Evolutionary conservation across 441 rosid genomes (phyloP).

Genomic region (Flueggea neowawraea): DNA sequence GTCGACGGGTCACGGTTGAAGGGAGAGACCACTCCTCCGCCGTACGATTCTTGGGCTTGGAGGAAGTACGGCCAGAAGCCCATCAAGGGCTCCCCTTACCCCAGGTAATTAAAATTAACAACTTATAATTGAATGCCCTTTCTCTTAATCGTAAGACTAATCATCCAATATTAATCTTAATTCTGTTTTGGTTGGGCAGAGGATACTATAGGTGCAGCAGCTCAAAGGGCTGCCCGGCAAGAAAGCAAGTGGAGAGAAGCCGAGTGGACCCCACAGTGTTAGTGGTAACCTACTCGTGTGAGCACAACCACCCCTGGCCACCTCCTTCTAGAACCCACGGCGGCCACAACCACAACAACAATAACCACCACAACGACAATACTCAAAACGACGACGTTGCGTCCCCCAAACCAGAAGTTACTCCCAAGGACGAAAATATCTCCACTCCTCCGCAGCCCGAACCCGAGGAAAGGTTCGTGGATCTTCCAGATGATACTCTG

Average conservation of each 20-base stretch:
- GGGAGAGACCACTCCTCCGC: conserved; percentile 69
- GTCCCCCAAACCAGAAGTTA: neutral
- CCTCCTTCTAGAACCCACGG: conserved; percentile 40
- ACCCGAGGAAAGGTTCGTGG: conserved; percentile 44
- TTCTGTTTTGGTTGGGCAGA: conserved; percentile 25
- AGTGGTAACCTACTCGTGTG: conserved; percentile 79
- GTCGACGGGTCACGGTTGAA: conserved; percentile 64
- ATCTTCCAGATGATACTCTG: conserved; percentile 39
- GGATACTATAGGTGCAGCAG: conserved; percentile 95
- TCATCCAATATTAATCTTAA: too few relatives aligned
- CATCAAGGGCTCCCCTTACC: conserved; percentile 97
- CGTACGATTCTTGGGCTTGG: conserved; percentile 99
- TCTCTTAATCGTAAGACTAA: too few relatives aligned
- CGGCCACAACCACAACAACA: conserved; percentile 21
- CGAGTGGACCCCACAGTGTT: conserved; percentile 76
- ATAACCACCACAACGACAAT: conserved; percentile 30
- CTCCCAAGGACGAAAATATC: conserved; percentile 3
- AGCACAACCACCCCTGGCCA: conserved; percentile 91
- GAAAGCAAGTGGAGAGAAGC: conserved; percentile 93
- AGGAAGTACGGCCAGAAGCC: conserved; percentile 98
- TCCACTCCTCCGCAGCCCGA: conserved; percentile 24
- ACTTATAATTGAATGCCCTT: too few relatives aligned
- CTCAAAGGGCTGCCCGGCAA: conserved; percentile 94
- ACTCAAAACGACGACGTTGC: neutral
- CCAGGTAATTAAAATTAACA: conserved; percentile 38